A percentile compares a stretch with the other conserved stretches of the same genome.
Evolutionary conservation across 106 monocot genomes (phyloP).

Genomic region (Apostasia shenzhenica): DNA sequence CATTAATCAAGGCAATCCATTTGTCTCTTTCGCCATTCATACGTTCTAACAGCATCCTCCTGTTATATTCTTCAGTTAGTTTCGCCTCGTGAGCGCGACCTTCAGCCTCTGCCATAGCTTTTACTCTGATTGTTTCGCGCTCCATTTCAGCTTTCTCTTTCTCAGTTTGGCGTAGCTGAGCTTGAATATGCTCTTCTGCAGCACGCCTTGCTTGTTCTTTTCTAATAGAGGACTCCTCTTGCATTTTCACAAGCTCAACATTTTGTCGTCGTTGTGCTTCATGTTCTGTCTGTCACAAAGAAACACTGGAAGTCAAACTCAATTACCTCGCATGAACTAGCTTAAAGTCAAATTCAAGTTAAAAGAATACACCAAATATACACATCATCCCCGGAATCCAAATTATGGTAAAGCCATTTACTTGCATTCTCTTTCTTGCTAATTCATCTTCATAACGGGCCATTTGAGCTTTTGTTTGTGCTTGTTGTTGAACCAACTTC

Average conservation of each 20-base stretch:
- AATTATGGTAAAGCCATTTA: conserved; percentile 5
- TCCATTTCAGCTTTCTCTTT: conserved; percentile 86
- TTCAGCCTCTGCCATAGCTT: conserved; percentile 89
- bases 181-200: conserved; percentile 83
- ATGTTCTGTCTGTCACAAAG: conserved; percentile 59
- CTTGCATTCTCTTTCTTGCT: conserved; percentile 98
- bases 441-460: conserved; percentile 90
- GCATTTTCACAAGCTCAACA: conserved; percentile 92
- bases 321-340: too few relatives aligned
- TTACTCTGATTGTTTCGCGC: conserved; percentile 75
- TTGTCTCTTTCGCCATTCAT: conserved; percentile 88
- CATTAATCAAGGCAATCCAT: conserved; percentile 88
- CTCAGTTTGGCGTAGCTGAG: conserved; percentile 64
- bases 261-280: conserved; percentile 77
- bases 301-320: not conserved
- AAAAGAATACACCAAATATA: not conserved
- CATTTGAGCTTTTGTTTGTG: conserved; percentile 84
- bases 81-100: conserved; percentile 77
- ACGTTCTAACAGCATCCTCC: conserved; percentile 69
- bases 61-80: conserved; percentile 77
- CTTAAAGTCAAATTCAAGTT: not conserved
- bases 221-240: conserved; percentile 72
- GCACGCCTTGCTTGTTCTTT: conserved; percentile 75
- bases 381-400: not conserved
- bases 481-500: conserved; percentile 73